phyloP scores from a whole-genome alignment of 1,284 basidiomycete species.

The Rhodotorula sp. region DNA sequence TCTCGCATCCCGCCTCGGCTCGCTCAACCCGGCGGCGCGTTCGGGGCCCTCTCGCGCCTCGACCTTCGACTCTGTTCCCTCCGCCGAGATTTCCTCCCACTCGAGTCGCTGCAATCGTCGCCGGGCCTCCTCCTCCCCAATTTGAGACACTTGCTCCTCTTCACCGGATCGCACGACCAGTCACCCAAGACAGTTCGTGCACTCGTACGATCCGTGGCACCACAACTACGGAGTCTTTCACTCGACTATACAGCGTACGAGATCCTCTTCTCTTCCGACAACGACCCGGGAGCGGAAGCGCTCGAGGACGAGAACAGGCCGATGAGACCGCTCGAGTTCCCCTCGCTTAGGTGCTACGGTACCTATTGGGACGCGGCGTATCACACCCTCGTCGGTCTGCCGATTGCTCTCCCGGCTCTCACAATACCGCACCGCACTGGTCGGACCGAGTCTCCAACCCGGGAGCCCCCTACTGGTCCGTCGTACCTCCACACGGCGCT shows the following conservation, averaged over 20 bases:
- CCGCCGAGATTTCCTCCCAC: slow-evolving; percentile 9
- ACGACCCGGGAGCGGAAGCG: too few relatives aligned
- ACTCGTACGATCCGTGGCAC: slow-evolving; percentile 1
- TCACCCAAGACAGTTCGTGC: not conserved
- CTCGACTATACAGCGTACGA: slow-evolving; percentile 4
- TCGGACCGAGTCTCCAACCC: not conserved
- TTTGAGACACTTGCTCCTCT: slow-evolving; percentile 6
- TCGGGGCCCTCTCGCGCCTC: not conserved
- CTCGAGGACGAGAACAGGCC: too few relatives aligned
- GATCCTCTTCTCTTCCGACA: not conserved
- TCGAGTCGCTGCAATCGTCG: not conserved
- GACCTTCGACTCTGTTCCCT: slow-evolving; percentile 11
- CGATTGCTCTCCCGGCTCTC: not conserved
- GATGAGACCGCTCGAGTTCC: not conserved
- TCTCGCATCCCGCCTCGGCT: not conserved
- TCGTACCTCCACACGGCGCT: slow-evolving; percentile 9
- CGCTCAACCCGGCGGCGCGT: not conserved
- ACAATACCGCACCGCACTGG: not conserved
- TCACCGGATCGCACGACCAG: slow-evolving; percentile 6
- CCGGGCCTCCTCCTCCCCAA: not conserved
- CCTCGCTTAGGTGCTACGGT: not conserved
- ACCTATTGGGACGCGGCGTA: slow-evolving; percentile 10
- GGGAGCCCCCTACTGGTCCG: not conserved
- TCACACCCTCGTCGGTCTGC: slow-evolving; percentile 1
- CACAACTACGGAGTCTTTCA: not conserved